These are phyloP conservation scores for Cochlearia excelsa DNA, from an alignment of 345 rosid genomes.

Conservation along the genomic window DNA sequence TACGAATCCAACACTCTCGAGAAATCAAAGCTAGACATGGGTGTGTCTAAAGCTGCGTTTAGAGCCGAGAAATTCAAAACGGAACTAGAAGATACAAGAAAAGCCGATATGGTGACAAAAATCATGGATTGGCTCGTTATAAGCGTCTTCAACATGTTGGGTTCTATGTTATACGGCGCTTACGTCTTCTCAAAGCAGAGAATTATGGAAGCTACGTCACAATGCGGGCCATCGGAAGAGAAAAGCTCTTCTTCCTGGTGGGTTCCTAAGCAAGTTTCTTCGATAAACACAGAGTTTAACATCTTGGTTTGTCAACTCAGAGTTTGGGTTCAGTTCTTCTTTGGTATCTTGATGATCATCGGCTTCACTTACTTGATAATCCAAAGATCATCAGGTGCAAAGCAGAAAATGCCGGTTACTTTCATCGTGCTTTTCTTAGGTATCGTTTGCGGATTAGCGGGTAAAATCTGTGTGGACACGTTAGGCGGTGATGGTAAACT, in stretches of 20 bases:
- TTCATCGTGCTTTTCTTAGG: constrained; percentile 69
- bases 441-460: constrained; percentile 61
- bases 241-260: constrained; percentile 57
- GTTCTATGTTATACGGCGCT: constrained; percentile 54
- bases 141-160: constrained; percentile 59
- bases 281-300: constrained; percentile 50
- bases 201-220: constrained; percentile 65
- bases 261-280: constrained; percentile 58
- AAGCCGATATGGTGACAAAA: constrained; percentile 58
- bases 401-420: constrained; percentile 72
- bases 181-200: constrained; percentile 60
- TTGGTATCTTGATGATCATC: constrained; percentile 63
- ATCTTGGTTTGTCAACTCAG: constrained; percentile 52
- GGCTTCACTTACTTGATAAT: constrained; percentile 50
- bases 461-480: constrained; percentile 78
- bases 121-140: constrained; percentile 78
- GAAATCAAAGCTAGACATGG: constrained; percentile 70
- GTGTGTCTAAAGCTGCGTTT: constrained; percentile 62
- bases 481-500: constrained; percentile 70
- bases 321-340: constrained; percentile 43
- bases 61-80: constrained; percentile 72
- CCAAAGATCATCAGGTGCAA: constrained; percentile 57
- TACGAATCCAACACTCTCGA: constrained; percentile 57
- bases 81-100: constrained; percentile 47
- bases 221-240: constrained; percentile 54